Conservation (phyloP, 257 asterid species). For the Datura wrightii region DNA sequence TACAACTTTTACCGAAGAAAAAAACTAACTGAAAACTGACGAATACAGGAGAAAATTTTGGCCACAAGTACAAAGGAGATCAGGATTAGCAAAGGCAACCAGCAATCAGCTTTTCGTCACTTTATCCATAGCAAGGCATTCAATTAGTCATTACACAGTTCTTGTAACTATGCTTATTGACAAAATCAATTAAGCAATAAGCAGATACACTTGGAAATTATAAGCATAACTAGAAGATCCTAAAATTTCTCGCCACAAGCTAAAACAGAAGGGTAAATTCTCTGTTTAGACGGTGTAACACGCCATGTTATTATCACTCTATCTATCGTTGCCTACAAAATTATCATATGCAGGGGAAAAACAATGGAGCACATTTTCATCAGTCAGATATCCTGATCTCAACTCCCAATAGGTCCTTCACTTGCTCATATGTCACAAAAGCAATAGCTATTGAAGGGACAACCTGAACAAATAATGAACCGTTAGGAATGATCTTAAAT, state of each 20-base stretch:
- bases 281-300: conserved; percentile 2
- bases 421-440: conserved; percentile 92
- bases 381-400: conserved; percentile 87
- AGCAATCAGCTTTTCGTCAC: conserved; percentile 14
- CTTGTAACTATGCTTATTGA: conserved; percentile 21
- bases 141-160: conserved; percentile 1
- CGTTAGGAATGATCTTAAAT: conserved; percentile 22
- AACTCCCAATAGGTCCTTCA: conserved; percentile 82
- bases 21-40: background rate
- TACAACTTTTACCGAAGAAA: background rate
- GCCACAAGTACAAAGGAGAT: background rate
- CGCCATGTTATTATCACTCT: conserved; percentile 6
- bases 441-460: conserved; percentile 95
- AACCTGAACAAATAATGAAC: conserved; percentile 57
- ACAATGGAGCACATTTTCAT: conserved; percentile 41
- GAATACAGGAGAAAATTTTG: background rate
- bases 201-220: background rate
- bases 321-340: conserved; percentile 56
- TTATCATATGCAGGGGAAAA: conserved; percentile 40
- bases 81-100: background rate
- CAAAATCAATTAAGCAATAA: conserved; percentile 14
- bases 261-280: background rate
- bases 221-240: conserved; percentile 16
- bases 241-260: background rate
- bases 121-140: background rate